Evolutionary conservation across 2,329 filamentous ascomycete species (phyloP).

Genomic region (Hypoxylon sp.): DNA sequence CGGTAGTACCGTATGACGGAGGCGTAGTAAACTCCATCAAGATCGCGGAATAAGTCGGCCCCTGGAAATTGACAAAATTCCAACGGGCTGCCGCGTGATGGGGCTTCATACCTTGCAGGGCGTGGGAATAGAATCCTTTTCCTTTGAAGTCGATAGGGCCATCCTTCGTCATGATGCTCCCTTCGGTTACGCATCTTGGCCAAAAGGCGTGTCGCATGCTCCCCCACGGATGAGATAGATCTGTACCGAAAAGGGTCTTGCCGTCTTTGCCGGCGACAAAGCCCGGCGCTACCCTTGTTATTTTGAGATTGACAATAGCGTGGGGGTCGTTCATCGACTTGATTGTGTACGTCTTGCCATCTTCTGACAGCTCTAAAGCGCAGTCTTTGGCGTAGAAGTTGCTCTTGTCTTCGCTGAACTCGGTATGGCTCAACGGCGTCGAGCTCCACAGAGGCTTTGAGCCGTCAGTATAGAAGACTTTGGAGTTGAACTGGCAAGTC

Average conservation of each 20-base stretch:
- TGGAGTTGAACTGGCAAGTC: slow-evolving; percentile 94
- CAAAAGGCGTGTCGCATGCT: slow-evolving; percentile 94
- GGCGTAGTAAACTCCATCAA: slow-evolving; percentile 98
- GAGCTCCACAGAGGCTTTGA: slow-evolving; percentile 87
- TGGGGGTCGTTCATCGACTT: slow-evolving; percentile 89
- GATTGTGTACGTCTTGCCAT: slow-evolving; percentile 86
- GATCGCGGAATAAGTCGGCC: slow-evolving; percentile 86
- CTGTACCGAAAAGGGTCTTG: slow-evolving; percentile 87
- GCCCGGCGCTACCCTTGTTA: slow-evolving; percentile 82
- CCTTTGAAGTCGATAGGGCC: slow-evolving; percentile 88
- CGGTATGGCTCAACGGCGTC: slow-evolving; percentile 81
- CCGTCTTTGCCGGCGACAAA: slow-evolving; percentile 90
- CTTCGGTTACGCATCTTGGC: slow-evolving; percentile 87
- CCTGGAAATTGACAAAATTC: slow-evolving; percentile 96
- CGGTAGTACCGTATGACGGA: slow-evolving; percentile 88
- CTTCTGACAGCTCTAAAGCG: slow-evolving; percentile 87
- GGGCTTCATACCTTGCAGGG: slow-evolving; percentile 98
- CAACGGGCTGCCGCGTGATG: slow-evolving; percentile 93
- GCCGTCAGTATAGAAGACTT: slow-evolving; percentile 85
- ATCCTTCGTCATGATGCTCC: slow-evolving; percentile 85
- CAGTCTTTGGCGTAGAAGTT: slow-evolving; percentile 90
- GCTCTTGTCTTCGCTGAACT: slow-evolving; percentile 86
- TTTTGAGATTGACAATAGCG: slow-evolving; percentile 87
- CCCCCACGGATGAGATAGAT: slow-evolving; percentile 89
- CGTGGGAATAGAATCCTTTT: slow-evolving; percentile 83